These are phyloP conservation scores for Fraxinus greggii DNA, from an alignment of 305 asterid genomes.

Conservation along the genomic window DNA sequence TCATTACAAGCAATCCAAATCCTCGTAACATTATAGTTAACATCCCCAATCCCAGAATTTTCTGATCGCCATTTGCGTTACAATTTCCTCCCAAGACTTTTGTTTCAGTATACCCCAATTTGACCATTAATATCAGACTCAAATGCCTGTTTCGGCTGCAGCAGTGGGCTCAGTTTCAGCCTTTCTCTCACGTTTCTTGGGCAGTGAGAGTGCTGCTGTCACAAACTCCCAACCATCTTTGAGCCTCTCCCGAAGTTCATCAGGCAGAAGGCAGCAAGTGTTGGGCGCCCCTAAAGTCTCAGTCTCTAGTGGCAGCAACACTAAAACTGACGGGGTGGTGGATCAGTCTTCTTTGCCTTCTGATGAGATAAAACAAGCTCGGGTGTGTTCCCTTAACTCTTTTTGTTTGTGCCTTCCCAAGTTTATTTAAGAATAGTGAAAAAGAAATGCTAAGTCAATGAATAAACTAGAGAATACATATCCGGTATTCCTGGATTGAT, in stretches of 20 bases:
- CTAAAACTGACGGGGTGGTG: constrained; percentile 40
- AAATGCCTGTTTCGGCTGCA: constrained; percentile 49
- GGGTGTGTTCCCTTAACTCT: constrained; percentile 53
- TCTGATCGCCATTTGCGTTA: background rate
- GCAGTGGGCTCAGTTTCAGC: constrained; percentile 48
- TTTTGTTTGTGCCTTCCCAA: background rate
- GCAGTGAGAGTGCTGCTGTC: constrained; percentile 27
- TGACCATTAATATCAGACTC: background rate
- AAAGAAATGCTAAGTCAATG: background rate
- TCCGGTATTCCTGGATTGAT: background rate
- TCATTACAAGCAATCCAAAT: background rate
- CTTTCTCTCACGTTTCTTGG: constrained; percentile 39
- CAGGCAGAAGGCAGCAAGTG: constrained; percentile 39
- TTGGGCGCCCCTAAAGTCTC: constrained; percentile 47
- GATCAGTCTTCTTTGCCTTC: constrained; percentile 30
- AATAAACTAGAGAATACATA: background rate
- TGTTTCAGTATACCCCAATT: background rate
- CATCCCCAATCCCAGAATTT: background rate
- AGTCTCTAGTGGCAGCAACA: constrained; percentile 50
- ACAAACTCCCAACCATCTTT: constrained; percentile 27
- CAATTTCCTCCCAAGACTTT: background rate
- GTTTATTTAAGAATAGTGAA: background rate
- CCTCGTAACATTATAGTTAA: background rate
- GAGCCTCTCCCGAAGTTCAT: constrained; percentile 29
- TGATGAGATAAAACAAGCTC: constrained; percentile 49